phyloP scores from a whole-genome alignment of 139 green algal species.

The Chlorella sorokiniana region DNA sequence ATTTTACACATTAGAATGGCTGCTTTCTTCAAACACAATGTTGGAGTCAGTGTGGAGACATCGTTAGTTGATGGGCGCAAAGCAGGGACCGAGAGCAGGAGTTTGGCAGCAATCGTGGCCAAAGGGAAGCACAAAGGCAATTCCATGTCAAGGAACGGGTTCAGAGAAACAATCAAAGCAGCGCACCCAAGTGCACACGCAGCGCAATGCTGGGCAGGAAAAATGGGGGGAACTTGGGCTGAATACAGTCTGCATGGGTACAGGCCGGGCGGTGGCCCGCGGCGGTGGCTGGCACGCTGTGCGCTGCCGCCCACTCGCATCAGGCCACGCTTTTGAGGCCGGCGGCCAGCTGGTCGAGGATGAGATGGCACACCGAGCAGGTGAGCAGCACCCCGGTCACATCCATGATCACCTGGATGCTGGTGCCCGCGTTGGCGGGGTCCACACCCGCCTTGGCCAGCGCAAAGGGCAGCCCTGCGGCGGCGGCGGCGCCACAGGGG shows the following conservation, averaged over 20 bases:
- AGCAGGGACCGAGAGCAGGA: too few species aligned
- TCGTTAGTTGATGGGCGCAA: too few species aligned
- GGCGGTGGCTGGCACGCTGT: background rate
- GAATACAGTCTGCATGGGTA: background rate
- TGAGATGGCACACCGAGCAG: constrained; percentile 77
- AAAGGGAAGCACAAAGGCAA: too few species aligned
- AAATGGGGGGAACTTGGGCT: too few species aligned
- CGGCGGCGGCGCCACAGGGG: background rate
- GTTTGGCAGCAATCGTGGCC: too few species aligned
- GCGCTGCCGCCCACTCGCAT: background rate
- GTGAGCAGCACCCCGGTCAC: constrained; percentile 84
- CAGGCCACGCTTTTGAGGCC: constrained; percentile 10
- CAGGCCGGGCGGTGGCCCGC: background rate
- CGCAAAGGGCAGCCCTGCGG: constrained; percentile 77
- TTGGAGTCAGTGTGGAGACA: too few species aligned
- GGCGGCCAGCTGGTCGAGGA: constrained; percentile 70
- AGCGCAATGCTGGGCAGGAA: too few species aligned
- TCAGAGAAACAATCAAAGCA: too few species aligned
- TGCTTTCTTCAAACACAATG: too few species aligned
- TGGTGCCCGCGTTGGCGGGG: constrained; percentile 87
- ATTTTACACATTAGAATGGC: too few species aligned
- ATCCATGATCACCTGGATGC: constrained; percentile 88
- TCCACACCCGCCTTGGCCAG: constrained; percentile 72
- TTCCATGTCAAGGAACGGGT: too few species aligned
- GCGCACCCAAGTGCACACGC: too few species aligned